Evolutionary conservation across 139 green algal species (phyloP).

Genomic region (Chloropicon primus): DNA sequence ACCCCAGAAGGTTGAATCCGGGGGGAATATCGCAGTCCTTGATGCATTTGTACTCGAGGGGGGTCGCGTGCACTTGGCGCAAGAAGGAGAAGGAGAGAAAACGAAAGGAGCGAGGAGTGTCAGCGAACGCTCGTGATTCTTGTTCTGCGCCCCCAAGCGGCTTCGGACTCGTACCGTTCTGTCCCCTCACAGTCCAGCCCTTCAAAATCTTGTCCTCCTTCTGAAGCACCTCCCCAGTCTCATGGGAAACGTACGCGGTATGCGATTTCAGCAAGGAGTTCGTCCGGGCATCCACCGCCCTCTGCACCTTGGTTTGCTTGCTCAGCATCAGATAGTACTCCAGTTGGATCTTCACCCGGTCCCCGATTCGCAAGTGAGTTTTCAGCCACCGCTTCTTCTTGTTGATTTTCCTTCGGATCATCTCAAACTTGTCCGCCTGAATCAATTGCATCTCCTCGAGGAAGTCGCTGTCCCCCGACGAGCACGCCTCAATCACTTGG

Average conservation of each 20-base stretch:
- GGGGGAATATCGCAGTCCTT: neutral
- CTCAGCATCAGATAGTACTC: neutral
- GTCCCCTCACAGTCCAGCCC: neutral
- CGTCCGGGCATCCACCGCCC: neutral
- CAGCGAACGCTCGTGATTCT: too few species aligned
- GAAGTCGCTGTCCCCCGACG: neutral
- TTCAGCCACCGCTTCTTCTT: neutral
- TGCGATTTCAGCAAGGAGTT: neutral
- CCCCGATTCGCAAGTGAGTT: neutral
- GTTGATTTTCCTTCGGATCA: neutral
- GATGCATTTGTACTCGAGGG: neutral
- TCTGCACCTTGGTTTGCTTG: neutral
- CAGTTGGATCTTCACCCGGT: neutral
- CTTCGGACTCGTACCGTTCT: too few species aligned
- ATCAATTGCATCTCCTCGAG: neutral
- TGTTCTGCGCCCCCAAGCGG: too few species aligned
- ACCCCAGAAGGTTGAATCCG: constrained; percentile 36
- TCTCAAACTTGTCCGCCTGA: neutral
- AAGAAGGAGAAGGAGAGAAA: too few species aligned
- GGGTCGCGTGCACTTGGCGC: neutral
- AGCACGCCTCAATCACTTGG: neutral
- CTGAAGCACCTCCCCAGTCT: neutral
- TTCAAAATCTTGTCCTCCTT: neutral
- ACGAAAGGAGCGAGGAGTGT: too few species aligned
- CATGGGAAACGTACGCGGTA: neutral